These are phyloP conservation scores for Yarrowia yakushimensis DNA, from an alignment of 805 yeast species.

Conservation along the genomic window DNA sequence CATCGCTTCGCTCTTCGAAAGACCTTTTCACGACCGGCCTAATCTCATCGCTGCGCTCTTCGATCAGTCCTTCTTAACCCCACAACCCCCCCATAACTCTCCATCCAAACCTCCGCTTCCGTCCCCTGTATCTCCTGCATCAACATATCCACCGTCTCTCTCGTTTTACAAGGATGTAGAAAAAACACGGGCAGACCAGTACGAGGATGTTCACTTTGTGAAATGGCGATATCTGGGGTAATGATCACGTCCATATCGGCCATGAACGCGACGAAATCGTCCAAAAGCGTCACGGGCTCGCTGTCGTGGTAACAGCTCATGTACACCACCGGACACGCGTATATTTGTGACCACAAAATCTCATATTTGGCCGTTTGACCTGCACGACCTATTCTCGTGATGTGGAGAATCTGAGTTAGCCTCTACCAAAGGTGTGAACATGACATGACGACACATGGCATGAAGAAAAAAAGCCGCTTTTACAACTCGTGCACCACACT, in stretches of 20 bases:
- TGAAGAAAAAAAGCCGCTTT: not conserved
- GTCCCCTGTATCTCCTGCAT: not conserved
- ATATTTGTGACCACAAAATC: not conserved
- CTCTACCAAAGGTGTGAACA: not conserved
- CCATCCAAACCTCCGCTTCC: not conserved
- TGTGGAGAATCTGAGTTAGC: not conserved
- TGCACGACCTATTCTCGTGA: not conserved
- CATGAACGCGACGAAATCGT: constrained; percentile 1
- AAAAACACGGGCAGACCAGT: constrained; percentile 24
- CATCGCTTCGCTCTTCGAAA: no score
- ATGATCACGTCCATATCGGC: not conserved
- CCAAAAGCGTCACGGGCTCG: not conserved
- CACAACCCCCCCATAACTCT: not conserved
- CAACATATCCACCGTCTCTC: not conserved
- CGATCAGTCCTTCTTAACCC: not conserved
- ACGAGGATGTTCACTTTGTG: constrained; percentile 24
- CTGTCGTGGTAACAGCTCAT: not conserved
- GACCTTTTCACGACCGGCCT: no score
- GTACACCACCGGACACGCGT: constrained; percentile 11
- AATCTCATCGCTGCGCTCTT: not conserved
- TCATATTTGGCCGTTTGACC: not conserved
- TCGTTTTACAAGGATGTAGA: constrained; percentile 26
- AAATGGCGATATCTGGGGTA: not conserved
- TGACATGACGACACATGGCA: no score
- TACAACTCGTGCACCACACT: not conserved